Evolutionary conservation across 768 basidiomycete genomes (phyloP).

Genomic region (Amanita rimosa): DNA sequence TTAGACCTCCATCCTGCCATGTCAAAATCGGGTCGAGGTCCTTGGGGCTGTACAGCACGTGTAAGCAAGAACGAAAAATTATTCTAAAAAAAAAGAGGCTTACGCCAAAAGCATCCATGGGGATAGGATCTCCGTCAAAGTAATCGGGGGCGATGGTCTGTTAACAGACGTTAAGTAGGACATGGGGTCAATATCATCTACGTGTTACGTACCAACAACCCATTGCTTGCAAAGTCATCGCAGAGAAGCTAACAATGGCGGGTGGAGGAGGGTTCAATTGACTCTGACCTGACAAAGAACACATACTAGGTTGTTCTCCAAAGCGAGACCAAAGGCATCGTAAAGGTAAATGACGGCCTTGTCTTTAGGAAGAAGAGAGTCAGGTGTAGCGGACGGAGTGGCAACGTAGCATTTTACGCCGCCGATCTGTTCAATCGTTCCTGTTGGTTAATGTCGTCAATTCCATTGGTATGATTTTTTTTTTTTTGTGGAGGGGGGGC

Average conservation of each 20-base stretch:
- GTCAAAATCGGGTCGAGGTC: conserved; percentile 22
- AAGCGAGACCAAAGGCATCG: conserved; percentile 36
- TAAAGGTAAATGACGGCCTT: conserved; percentile 45
- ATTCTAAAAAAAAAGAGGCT: not conserved
- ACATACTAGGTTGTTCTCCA: not conserved
- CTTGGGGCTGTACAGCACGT: not conserved
- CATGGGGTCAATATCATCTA: too few relatives aligned
- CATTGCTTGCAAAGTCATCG: conserved; percentile 8
- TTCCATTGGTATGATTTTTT: too few relatives aligned
- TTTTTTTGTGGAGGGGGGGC: too few relatives aligned
- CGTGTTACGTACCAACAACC: conserved; percentile 20
- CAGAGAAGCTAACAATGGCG: conserved; percentile 21
- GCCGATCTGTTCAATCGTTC: conserved; percentile 32
- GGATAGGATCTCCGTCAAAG: conserved; percentile 31
- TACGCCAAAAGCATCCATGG: conserved; percentile 6
- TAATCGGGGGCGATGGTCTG: conserved; percentile 30
- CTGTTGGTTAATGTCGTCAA: conserved; percentile 15
- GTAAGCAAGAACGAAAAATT: not conserved
- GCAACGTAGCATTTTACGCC: conserved; percentile 43
- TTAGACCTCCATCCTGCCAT: conserved; percentile 28
- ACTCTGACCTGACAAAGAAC: not conserved
- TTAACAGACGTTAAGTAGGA: not conserved
- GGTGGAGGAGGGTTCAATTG: not conserved
- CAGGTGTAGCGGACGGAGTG: conserved; percentile 27
- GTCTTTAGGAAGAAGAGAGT: conserved; percentile 41